Evolutionary conservation across 176 grass and related monocot species (phyloP).

Genomic region (Secale cereale): DNA sequence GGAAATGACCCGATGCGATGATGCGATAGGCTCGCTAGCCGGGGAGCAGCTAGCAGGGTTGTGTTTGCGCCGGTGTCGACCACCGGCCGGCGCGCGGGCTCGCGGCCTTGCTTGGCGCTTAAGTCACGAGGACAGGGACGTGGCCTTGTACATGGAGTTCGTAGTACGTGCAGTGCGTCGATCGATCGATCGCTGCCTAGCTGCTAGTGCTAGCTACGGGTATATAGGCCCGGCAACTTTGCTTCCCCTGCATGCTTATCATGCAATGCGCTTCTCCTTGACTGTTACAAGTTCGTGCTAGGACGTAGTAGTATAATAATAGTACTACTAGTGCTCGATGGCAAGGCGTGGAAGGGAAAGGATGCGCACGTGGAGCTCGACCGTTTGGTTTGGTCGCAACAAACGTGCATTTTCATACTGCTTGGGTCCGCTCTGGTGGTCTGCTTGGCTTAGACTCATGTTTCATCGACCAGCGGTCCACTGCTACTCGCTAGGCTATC

Average conservation of each 20-base stretch:
- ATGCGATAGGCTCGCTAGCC: no score
- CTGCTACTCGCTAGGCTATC: background rate
- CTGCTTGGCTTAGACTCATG: slow-evolving; percentile 10
- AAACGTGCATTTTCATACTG: background rate
- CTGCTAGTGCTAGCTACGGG: background rate
- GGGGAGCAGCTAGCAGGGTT: background rate
- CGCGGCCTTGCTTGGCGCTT: background rate
- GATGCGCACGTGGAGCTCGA: slow-evolving; percentile 9
- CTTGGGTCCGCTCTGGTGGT: background rate
- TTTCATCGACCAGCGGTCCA: background rate
- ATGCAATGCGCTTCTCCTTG: no score
- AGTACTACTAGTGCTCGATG: background rate
- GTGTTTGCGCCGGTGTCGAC: background rate
- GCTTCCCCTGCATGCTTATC: background rate
- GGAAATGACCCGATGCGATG: background rate
- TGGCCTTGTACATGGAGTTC: background rate
- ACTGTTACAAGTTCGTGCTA: no score
- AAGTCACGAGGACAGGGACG: slow-evolving; percentile 23
- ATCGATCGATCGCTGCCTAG: background rate
- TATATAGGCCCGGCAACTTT: background rate
- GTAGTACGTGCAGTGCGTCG: background rate
- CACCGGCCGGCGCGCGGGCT: background rate
- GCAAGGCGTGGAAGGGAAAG: background rate
- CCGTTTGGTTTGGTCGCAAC: background rate
- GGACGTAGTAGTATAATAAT: no score